These are phyloP conservation scores for Rutstroemia sydowiana DNA, from an alignment of 2,329 filamentous ascomycete genomes.

Conservation along the genomic window DNA sequence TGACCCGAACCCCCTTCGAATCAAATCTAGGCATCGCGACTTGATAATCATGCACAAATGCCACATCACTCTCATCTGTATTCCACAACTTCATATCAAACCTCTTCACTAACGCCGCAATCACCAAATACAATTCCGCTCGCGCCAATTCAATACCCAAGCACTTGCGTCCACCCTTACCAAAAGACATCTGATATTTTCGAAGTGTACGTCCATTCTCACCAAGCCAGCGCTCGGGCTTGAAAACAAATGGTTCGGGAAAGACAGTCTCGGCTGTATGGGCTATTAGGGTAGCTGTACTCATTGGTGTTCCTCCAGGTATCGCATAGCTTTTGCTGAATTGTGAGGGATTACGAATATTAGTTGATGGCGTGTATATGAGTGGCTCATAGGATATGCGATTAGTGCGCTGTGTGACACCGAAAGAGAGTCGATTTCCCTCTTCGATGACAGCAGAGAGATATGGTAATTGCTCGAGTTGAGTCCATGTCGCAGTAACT, in stretches of 20 bases:
- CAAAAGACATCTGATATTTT: conserved; percentile 35
- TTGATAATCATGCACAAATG: conserved; percentile 9
- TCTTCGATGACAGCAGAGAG: conserved; percentile 28
- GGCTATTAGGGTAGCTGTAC: conserved; percentile 11
- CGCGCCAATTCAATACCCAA: conserved; percentile 27
- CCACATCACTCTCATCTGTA: conserved; percentile 10
- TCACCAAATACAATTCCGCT: conserved; percentile 13
- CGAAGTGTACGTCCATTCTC: conserved; percentile 14
- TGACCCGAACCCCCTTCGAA: neutral
- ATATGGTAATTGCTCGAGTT: conserved; percentile 24
- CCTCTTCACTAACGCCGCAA: conserved; percentile 3
- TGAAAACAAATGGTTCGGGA: conserved; percentile 19
- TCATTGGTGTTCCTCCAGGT: conserved; percentile 16
- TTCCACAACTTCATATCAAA: conserved; percentile 14
- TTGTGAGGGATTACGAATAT: neutral
- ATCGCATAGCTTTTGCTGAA: conserved; percentile 14
- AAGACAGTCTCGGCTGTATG: conserved; percentile 31
- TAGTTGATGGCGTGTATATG: conserved; percentile 6
- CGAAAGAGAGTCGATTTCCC: conserved; percentile 26
- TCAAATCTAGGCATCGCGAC: neutral
- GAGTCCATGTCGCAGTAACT: conserved; percentile 1
- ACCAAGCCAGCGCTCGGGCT: conserved; percentile 36
- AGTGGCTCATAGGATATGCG: conserved; percentile 19
- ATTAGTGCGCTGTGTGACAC: conserved; percentile 26
- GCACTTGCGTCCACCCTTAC: conserved; percentile 34